phyloP scores from a whole-genome alignment of 441 rosid genomes.

The Populus hybrid region DNA sequence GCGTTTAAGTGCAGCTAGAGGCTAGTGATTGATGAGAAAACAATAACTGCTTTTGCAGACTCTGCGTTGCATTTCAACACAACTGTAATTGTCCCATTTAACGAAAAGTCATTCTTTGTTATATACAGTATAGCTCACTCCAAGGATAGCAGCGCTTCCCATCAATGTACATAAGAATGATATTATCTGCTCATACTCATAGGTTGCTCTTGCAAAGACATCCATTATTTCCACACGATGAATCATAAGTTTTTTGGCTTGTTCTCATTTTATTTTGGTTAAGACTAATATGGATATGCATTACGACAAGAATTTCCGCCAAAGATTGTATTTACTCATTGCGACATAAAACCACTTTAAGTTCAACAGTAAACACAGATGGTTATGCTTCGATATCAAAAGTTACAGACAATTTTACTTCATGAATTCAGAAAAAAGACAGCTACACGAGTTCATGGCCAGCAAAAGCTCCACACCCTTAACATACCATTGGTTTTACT shows the following conservation, averaged over 20 bases:
- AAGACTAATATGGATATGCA: not conserved
- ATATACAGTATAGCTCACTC: not conserved
- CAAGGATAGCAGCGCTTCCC: not conserved
- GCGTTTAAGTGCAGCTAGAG: constrained; percentile 47
- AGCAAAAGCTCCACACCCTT: not conserved
- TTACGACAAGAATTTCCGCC: not conserved
- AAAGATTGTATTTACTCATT: not conserved
- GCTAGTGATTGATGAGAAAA: constrained; percentile 16
- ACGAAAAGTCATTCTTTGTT: constrained; percentile 8
- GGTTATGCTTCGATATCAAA: not conserved
- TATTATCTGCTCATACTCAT: not conserved
- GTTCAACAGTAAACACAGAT: not conserved
- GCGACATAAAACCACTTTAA: not conserved
- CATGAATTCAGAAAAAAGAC: not conserved
- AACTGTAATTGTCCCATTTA: not conserved
- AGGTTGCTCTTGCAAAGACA: not conserved
- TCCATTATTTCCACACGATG: not conserved
- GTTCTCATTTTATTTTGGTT: not conserved
- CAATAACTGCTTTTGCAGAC: constrained; percentile 5
- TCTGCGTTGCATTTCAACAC: not conserved
- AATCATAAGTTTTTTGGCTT: not conserved
- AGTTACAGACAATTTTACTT: not conserved
- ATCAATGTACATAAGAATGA: not conserved
- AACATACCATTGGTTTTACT: not conserved
- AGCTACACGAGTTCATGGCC: not conserved